Evolutionary conservation across 192 early-diverging fungal species (phyloP).

Genomic region (Phycomyces blakesleeanus): DNA sequence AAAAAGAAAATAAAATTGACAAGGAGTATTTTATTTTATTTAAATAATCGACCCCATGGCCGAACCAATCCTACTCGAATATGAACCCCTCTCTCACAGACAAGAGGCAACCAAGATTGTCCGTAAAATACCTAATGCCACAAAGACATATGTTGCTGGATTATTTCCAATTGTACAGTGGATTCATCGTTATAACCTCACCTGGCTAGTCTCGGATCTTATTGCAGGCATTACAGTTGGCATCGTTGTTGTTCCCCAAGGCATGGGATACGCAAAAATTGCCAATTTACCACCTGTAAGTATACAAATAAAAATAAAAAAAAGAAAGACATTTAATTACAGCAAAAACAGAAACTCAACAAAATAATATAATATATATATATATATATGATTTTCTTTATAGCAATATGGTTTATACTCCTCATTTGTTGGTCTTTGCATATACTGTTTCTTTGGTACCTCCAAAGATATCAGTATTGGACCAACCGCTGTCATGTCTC

Average conservation of each 20-base stretch:
- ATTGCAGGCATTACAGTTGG: slow-evolving; percentile 77
- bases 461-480: slow-evolving; percentile 78
- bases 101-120: no score
- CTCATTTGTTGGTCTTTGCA: slow-evolving; percentile 56
- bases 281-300: slow-evolving; percentile 59
- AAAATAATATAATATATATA: no score
- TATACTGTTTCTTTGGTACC: slow-evolving; percentile 69
- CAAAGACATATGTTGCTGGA: slow-evolving; percentile 17
- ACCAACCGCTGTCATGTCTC: slow-evolving; percentile 69
- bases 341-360: neutral
- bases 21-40: no score
- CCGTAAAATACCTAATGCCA: neutral
- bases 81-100: no score
- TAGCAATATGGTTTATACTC: slow-evolving; percentile 20
- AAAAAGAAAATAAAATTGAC: no score
- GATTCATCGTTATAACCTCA: slow-evolving; percentile 36
- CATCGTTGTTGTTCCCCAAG: slow-evolving; percentile 71
- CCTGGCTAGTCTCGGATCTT: slow-evolving; percentile 48
- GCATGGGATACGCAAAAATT: slow-evolving; percentile 71
- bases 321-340: no score
- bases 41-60: no score
- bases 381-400: no score
- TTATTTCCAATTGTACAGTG: slow-evolving; percentile 36
- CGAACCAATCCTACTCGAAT: no score
- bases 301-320: no score